Conservation (phyloP, 257 asterid genomes). For the Buddleja alternifolia region DNA sequence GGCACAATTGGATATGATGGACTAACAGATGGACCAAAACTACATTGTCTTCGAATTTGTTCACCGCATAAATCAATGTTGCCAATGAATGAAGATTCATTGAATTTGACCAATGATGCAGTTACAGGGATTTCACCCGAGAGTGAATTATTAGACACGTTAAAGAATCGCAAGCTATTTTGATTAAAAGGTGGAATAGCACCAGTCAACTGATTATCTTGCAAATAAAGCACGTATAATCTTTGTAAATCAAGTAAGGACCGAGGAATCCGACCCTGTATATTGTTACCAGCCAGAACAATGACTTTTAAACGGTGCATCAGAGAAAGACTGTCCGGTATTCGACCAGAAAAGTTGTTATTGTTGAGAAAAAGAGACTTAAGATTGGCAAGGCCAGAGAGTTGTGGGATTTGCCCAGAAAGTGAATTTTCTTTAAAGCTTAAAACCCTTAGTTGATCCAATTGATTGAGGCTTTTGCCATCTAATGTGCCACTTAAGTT, state of each 20-base stretch:
- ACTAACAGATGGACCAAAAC: constrained; percentile 45
- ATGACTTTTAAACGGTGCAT: constrained; percentile 76
- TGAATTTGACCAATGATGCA: constrained; percentile 49
- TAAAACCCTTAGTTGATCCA: constrained; percentile 83
- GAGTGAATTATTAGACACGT: constrained; percentile 71
- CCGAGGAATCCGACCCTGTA: constrained; percentile 68
- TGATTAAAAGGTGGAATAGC: constrained; percentile 70
- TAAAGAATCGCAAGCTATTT: constrained; percentile 67
- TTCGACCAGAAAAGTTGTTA: constrained; percentile 62
- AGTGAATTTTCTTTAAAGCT: constrained; percentile 77
- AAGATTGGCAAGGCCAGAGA: constrained; percentile 67
- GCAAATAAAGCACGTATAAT: constrained; percentile 65
- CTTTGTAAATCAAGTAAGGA: constrained; percentile 46
- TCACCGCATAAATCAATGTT: constrained; percentile 67
- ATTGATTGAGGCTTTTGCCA: constrained; percentile 58
- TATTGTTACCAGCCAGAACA: constrained; percentile 56
- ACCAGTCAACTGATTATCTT: constrained; percentile 70
- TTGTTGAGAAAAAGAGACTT: constrained; percentile 74
- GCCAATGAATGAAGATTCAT: constrained; percentile 56
- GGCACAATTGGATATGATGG: constrained; percentile 54
- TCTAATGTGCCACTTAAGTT: constrained; percentile 71
- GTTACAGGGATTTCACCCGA: constrained; percentile 70
- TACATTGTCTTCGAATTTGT: constrained; percentile 43
- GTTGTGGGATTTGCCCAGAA: constrained; percentile 72
- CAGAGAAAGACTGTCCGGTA: constrained; percentile 54